phyloP scores from a whole-genome alignment of 352 stramenopile genomes.

The Phytophthora pseudosyringae region DNA sequence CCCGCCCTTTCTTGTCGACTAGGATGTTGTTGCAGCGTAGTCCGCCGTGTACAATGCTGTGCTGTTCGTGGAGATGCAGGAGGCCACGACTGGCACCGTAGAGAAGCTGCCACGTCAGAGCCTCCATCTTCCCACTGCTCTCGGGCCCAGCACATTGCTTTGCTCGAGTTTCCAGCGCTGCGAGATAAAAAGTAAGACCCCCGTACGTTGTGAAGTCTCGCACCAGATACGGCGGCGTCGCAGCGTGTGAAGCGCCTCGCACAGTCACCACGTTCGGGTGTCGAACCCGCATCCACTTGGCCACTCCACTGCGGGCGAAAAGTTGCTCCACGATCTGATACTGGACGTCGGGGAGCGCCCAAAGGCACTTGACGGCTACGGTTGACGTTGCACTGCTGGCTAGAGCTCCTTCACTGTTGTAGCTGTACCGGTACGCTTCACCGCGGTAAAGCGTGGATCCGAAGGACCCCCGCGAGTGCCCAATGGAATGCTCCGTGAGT shows the following conservation, averaged over 20 bases:
- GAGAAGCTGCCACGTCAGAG: conserved; percentile 58
- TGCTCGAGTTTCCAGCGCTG: conserved; percentile 44
- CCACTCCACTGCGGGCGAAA: conserved; percentile 50
- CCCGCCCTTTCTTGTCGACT: conserved; percentile 71
- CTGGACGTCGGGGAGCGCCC: conserved; percentile 46
- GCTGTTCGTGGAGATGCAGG: conserved; percentile 68
- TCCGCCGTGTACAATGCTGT: conserved; percentile 58
- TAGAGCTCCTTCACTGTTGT: conserved; percentile 39
- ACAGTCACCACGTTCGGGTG: conserved; percentile 72
- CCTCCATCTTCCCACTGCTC: conserved; percentile 43
- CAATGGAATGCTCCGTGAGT: conserved; percentile 38
- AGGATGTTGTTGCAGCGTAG: conserved; percentile 75
- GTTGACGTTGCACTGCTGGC: conserved; percentile 41
- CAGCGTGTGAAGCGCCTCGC: conserved; percentile 61
- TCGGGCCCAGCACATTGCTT: conserved; percentile 39
- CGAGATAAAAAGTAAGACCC: conserved; percentile 57
- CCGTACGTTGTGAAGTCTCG: conserved; percentile 70
- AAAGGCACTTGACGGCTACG: conserved; percentile 67
- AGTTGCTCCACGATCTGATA: conserved; percentile 63
- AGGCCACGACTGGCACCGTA: conserved; percentile 67
- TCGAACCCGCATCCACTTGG: conserved; percentile 53
- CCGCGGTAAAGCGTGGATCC: conserved; percentile 58
- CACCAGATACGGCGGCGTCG: conserved; percentile 54
- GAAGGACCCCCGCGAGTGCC: conserved; percentile 46
- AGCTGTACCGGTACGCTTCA: conserved; percentile 56